A percentile compares a stretch with the other conserved stretches of the same genome.
Conservation (phyloP, 306 rosid species). For the Rubus idaeus region DNA sequence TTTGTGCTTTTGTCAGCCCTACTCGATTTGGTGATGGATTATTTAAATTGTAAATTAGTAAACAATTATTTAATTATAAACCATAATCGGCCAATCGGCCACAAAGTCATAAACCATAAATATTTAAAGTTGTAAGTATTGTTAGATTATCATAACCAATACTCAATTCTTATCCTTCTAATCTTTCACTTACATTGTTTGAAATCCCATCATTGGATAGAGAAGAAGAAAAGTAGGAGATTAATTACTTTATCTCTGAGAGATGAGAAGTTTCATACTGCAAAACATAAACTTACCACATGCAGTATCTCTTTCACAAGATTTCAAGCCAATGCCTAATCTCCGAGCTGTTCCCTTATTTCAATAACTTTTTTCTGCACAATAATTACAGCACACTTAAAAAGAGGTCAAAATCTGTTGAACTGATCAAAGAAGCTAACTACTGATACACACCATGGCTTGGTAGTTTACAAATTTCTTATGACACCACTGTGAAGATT, state of each 20-base stretch:
- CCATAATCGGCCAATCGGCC: too few species aligned
- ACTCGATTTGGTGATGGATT: too few species aligned
- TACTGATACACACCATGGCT: conserved; percentile 69
- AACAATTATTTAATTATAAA: too few species aligned
- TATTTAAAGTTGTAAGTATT: too few species aligned
- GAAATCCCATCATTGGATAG: not conserved
- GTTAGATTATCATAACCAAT: too few species aligned
- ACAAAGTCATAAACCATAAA: too few species aligned
- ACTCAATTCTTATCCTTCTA: not conserved
- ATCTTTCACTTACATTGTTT: not conserved
- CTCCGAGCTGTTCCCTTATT: conserved; percentile 84
- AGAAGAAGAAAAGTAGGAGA: not conserved
- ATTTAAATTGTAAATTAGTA: too few species aligned
- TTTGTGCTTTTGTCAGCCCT: too few species aligned
- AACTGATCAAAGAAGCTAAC: not conserved
- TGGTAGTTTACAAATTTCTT: conserved; percentile 84
- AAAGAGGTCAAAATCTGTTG: not conserved
- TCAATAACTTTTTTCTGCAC: conserved; percentile 81
- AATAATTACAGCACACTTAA: conserved; percentile 7
- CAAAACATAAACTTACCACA: conserved; percentile 44
- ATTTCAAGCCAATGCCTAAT: conserved; percentile 71
- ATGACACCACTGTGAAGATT: conserved; percentile 96
- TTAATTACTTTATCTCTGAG: not conserved
- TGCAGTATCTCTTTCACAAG: conserved; percentile 70
- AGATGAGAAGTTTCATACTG: not conserved